Base-by-base conservation (phyloP, 257 asterid species). In the Misopates orontium region DNA sequence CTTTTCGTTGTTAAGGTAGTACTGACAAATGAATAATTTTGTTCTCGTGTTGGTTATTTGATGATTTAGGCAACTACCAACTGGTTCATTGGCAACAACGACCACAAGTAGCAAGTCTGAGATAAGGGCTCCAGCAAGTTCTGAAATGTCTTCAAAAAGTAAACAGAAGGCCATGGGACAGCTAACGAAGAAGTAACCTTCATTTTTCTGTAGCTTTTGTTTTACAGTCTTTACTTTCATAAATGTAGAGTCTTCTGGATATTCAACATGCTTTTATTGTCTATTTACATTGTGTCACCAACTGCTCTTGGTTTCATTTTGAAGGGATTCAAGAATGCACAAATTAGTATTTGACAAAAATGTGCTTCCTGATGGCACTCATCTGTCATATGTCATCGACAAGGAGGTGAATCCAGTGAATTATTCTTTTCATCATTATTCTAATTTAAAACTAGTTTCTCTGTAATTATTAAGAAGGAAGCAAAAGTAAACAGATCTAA, bases 251-350 rank as follows among this genome's bases (percentile, higher is more conserved):
- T 60, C 50, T 20, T 56, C 41, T 57, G 19, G 49, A 36, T 47
- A 18, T 58, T 50, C 39, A 54, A 45, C 51, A 10, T 66, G 42
- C 32, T 55, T 20, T 28, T 57, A 41, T 44, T 72, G 12, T 21
- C 32, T 64, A 41, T 74, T 32, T 56, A 60, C 58, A 36, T 53
- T 68, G 47, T 56, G 62, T 39, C 28, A 39, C 70, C 62, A n/a
- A 64, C 71, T 65, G 54, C 67, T 54, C 56, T 20, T 32, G 55
- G 65, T 62, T 49, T 42, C 18, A 28, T 45, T 77, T 75, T 57
- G 42, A 77, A 94, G 96, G 84, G 96, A 90, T 79, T 69, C 82
- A 73, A 75, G 88, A 69, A 73, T 85, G 92, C 96, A 94, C 71
- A 94, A 74, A 79, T 61, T 80, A 71, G 88, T 88, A 45, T 83